Evolutionary conservation across 441 rosid genomes (phyloP).

Genomic region (Gossypium davidsonii): DNA sequence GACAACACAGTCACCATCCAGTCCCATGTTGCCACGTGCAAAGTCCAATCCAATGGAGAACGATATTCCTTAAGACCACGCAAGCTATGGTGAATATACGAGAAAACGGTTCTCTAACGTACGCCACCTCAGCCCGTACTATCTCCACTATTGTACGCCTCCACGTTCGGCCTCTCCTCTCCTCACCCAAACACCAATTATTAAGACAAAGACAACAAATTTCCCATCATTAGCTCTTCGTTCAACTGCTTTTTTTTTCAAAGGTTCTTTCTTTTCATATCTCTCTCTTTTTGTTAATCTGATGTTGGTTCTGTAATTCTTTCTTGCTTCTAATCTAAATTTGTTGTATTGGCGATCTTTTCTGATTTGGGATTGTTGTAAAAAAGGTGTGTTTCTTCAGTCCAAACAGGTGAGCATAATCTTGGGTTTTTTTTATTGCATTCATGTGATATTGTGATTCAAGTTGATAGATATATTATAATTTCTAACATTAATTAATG

Average conservation of each 20-base stretch:
- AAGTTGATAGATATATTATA: background rate
- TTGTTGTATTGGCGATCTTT: background rate
- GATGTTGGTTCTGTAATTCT: background rate
- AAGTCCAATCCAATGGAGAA: background rate
- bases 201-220: background rate
- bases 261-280: background rate
- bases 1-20: background rate
- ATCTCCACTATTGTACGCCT: background rate
- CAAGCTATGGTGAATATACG: background rate
- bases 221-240: slow-evolving; percentile 2
- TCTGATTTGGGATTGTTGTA: background rate
- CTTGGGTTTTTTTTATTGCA: background rate
- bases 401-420: background rate
- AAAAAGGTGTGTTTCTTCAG: background rate
- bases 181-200: background rate
- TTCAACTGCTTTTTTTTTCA: background rate
- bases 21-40: background rate
- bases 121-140: background rate
- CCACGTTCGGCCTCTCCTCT: background rate
- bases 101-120: background rate
- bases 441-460: background rate
- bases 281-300: background rate
- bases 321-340: background rate
- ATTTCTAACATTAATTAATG: too few relatives aligned
- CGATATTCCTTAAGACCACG: background rate